Base-by-base conservation (phyloP, 108 stramenopile genomes). In the Pseudonitzschia delicatissima region DNA sequence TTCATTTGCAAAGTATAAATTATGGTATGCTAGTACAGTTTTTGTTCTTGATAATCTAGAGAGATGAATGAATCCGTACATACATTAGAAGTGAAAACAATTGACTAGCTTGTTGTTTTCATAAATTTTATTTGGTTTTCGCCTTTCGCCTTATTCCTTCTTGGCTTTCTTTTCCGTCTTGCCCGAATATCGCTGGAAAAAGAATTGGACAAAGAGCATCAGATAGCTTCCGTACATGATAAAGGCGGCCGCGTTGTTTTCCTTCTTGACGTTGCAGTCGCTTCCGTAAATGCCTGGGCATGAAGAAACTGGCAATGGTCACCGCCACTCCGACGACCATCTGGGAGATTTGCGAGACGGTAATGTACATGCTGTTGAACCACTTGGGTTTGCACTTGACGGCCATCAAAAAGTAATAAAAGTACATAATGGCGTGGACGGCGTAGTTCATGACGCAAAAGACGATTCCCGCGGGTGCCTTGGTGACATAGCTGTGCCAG, bases 361-460 rank as follows among this genome's bases (percentile, higher is more conserved):
- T 98, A 48, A 97, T 92, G 48, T 86, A 68, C 67, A 89, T 85
- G 58, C 91, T 81, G 45, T 91, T 90, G 72, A 94, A 79, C 88
- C 86, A 95, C 62, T 84, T 85, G 58, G 93, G 88, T 55, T 77
- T 71, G 49, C 68, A 53, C 53, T 81, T 77, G 26, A 95, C 72
- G 20, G 97, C 96, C 90, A 93, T 93, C 40, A 98, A 82, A 64
- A 88, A 95, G 87, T 98, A 99, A 74, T 99, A 99, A 23, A 85
- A 80, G 85, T 99, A 99, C 99, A 99, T 99, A 60, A 96, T 73
- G 32, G 96, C 94, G 64, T 99, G 99, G 18, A 99, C 99, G 29
- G 87, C 70, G 82, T 98, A 99, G 79, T 99, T 99, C 98, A 99
- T 98, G n/a, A 93, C 94, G 20, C 93, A 90, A 74, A 99, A 99